Evolutionary conservation across 495 filamentous ascomycete species (phyloP), one percentile per base, ranked within the genome.

Genomic region (Paragyromitra xinjiangensis): DNA sequence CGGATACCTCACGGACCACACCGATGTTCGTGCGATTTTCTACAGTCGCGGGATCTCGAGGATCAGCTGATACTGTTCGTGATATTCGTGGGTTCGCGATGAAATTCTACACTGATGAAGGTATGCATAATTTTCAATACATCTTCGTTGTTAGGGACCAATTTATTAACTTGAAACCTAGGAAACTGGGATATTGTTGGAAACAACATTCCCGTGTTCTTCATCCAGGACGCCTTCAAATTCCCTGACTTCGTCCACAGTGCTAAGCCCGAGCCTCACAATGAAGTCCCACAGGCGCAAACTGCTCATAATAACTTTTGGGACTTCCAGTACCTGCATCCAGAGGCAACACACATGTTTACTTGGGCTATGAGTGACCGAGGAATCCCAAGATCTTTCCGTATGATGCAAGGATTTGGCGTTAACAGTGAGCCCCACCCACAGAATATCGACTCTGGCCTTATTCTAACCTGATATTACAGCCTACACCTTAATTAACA

Each of bases 331-430:
- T 89, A 82, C 75, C 84, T 92, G 73, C 90, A 93, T 80, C 81
- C 88, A 1, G 93, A 96, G 83, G 86, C 92, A 0, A 94, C 92
- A 0, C 92, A 96, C 81, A 95, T 94, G 92, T 92, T 90, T 73
- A 88, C 92, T 84, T 94, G 92, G 92, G 85, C 90, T 63, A 91
- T 92, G 91, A 91, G 88, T 53, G 93, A 96, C 81, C 88, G 92
- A 12, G 89, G 86, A 40, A 95, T 95, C 67, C 94, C 94, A 22
- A 88, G 93, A 4, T 94, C 91, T 2, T 93, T 86, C 80, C 90
- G 90, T 29, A 95, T 95, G 92, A 95, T 96, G 92, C 91, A 96
- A 81, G 94, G 94, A 0, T 96, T 95, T 73, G 93, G 94, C 55
- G 93, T 96, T 69, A 94, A 96, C 82, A 95, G 80, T 81, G 34